phyloP scores from a whole-genome alignment of 192 early-diverging fungal species.

The Coemansia reversa region DNA sequence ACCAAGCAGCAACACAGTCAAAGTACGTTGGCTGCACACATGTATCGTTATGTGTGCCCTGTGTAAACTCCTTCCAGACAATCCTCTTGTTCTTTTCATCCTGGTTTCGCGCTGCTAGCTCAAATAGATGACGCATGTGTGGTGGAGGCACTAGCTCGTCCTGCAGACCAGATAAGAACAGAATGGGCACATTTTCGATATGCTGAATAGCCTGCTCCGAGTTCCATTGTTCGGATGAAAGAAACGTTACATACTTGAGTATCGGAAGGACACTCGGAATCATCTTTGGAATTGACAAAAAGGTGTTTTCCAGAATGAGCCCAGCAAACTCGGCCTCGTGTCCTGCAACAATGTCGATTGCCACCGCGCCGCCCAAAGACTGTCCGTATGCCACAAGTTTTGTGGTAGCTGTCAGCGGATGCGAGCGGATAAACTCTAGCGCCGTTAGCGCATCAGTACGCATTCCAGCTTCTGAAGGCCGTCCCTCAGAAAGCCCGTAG shows the following conservation, averaged over 20 bases:
- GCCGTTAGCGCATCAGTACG: constrained; percentile 84
- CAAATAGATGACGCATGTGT: constrained; percentile 82
- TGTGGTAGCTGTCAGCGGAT: constrained; percentile 70
- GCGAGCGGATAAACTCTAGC: constrained; percentile 77
- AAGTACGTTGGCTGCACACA: constrained; percentile 84
- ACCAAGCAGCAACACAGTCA: constrained; percentile 62
- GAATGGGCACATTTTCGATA: constrained; percentile 67
- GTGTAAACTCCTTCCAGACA: constrained; percentile 63
- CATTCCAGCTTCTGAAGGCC: constrained; percentile 82
- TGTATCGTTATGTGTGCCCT: constrained; percentile 94
- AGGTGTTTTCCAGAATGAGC: constrained; percentile 93
- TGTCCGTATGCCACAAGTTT: constrained; percentile 91
- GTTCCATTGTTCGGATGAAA: constrained; percentile 89
- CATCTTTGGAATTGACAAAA: constrained; percentile 81
- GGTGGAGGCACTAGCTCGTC: constrained; percentile 88
- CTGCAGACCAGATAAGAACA: constrained; percentile 75
- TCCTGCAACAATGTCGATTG: constrained; percentile 78
- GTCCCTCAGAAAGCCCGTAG: constrained; percentile 87
- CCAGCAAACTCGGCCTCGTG: constrained; percentile 77
- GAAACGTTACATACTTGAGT: constrained; percentile 68
- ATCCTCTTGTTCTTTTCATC: constrained; percentile 20
- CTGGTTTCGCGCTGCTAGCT: constrained; percentile 55
- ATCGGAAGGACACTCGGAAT: constrained; percentile 83
- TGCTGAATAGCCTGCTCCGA: constrained; percentile 70
- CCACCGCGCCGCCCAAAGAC: constrained; percentile 95